These are phyloP conservation scores for Boletus sp. DNA, from an alignment of 768 basidiomycete genomes.

Conservation along the genomic window DNA sequence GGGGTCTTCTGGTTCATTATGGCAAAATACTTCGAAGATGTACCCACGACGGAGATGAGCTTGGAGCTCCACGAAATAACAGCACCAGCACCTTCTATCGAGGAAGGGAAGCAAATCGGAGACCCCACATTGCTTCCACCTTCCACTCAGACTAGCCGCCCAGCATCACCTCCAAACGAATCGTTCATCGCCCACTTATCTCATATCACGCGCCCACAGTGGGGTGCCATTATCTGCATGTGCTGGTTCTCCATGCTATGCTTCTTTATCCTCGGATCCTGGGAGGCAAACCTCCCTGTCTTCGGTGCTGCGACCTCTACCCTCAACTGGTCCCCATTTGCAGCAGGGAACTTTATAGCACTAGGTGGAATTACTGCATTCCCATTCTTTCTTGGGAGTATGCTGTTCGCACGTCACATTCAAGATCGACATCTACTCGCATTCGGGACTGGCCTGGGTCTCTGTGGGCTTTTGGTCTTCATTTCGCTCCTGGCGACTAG, in stretches of 20 bases:
- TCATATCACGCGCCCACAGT: slow-evolving; percentile 33
- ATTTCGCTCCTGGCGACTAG: slow-evolving; percentile 41
- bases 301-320: slow-evolving; percentile 41
- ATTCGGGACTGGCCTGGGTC: slow-evolving; percentile 47
- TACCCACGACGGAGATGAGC: slow-evolving; percentile 21
- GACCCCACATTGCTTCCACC: background rate
- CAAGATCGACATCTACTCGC: slow-evolving; percentile 61
- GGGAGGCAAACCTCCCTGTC: slow-evolving; percentile 67
- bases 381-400: slow-evolving; percentile 64
- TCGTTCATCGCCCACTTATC: slow-evolving; percentile 7
- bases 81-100: background rate
- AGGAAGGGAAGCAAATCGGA: slow-evolving; percentile 1
- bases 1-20: slow-evolving; percentile 45
- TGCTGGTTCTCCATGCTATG: slow-evolving; percentile 71
- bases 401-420: slow-evolving; percentile 52
- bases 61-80: slow-evolving; percentile 7
- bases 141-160: background rate
- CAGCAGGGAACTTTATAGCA: slow-evolving; percentile 68
- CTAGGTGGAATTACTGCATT: slow-evolving; percentile 59
- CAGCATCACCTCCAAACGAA: background rate
- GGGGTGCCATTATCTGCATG: slow-evolving; percentile 60
- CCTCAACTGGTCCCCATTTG: slow-evolving; percentile 57
- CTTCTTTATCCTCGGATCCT: slow-evolving; percentile 67
- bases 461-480: slow-evolving; percentile 50
- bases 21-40: slow-evolving; percentile 40